phyloP scores from a whole-genome alignment of 139 green algal genomes.

The Chlorella sorokiniana region DNA sequence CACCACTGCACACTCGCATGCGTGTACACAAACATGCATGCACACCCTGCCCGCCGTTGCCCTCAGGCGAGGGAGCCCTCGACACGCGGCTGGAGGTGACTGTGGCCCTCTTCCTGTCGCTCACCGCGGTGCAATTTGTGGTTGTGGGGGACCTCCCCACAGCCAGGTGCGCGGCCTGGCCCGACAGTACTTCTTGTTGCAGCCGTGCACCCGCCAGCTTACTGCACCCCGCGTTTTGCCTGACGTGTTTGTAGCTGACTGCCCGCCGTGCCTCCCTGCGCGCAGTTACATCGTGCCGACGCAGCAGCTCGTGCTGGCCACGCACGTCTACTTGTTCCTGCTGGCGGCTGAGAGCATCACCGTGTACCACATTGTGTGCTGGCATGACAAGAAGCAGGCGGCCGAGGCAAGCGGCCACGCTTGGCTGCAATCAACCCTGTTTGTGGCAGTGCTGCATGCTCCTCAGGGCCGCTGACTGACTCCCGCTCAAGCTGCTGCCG shows the following conservation, averaged over 20 bases:
- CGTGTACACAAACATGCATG: too few relatives aligned
- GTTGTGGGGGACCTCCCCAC: neutral
- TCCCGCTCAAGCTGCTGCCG: neutral
- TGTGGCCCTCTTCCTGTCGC: conserved; percentile 19
- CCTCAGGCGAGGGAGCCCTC: conserved; percentile 1
- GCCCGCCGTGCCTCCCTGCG: neutral
- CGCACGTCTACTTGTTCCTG: conserved; percentile 12
- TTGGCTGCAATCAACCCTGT: neutral
- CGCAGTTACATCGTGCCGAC: conserved; percentile 6
- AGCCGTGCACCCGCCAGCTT: neutral
- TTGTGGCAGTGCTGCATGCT: neutral
- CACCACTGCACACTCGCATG: too few relatives aligned
- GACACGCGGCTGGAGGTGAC: conserved; percentile 5
- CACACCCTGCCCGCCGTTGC: neutral
- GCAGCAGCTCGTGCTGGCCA: conserved; percentile 29
- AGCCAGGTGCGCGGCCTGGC: neutral
- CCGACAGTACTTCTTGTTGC: neutral
- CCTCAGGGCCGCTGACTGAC: neutral
- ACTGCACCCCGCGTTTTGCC: neutral
- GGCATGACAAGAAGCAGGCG: conserved; percentile 2
- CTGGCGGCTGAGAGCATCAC: conserved; percentile 15
- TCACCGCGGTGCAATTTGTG: conserved; percentile 32
- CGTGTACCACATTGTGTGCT: conserved; percentile 12
- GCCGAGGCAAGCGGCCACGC: neutral
- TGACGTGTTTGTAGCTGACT: neutral